phyloP scores from a whole-genome alignment of 2,329 filamentous ascomycete genomes.

The Plectosphaerella cucumerina region DNA sequence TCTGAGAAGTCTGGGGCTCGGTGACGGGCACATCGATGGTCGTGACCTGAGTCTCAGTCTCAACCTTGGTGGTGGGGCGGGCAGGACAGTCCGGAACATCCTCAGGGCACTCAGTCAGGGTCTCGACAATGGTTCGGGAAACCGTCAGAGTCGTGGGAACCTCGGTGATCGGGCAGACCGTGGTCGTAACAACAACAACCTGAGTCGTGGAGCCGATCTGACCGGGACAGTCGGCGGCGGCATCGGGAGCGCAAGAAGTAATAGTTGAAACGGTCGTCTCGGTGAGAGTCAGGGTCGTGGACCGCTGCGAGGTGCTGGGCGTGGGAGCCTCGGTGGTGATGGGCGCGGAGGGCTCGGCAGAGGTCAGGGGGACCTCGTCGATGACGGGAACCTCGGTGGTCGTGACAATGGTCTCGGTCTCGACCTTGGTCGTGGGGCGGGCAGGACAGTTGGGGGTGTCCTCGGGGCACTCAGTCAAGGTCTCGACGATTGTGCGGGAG shows the following conservation, averaged over 20 bases:
- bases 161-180: conserved; percentile 31
- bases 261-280: conserved; percentile 12
- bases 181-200: conserved; percentile 31
- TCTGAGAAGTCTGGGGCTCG: neutral
- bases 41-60: conserved; percentile 10
- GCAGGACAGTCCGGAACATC: conserved; percentile 5
- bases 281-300: conserved; percentile 10
- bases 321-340: neutral
- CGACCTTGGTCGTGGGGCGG: conserved; percentile 14
- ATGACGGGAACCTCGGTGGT: neutral
- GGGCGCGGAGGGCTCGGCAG: conserved; percentile 3
- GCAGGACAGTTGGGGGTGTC: conserved; percentile 5
- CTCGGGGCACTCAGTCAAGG: conserved; percentile 5
- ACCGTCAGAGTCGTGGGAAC: conserved; percentile 2
- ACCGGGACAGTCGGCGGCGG: conserved; percentile 1
- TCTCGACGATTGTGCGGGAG: conserved; percentile 5
- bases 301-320: conserved; percentile 1
- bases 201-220: neutral
- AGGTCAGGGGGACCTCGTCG: neutral
- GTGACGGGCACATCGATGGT: neutral
- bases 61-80: conserved; percentile 14
- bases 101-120: conserved; percentile 6
- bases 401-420: conserved; percentile 10
- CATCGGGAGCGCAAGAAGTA: conserved; percentile 9
- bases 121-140: conserved; percentile 4